phyloP scores from a whole-genome alignment of 768 basidiomycete species.

The Daedaleopsis nitida region DNA sequence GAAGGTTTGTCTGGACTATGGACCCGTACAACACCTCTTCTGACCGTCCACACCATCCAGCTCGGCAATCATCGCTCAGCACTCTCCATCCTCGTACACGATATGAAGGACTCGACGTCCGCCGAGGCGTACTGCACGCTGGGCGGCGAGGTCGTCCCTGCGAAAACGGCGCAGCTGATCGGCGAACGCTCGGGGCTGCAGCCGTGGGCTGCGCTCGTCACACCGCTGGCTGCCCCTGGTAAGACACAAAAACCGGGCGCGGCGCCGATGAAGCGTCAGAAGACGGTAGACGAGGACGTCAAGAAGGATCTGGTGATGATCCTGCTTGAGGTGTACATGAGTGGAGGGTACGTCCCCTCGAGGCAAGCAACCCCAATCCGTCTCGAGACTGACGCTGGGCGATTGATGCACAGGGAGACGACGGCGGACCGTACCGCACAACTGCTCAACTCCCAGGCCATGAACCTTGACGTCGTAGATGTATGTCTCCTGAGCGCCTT shows the following conservation, averaged over 20 bases:
- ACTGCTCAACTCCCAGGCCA: constrained; percentile 78
- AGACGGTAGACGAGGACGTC: constrained; percentile 46
- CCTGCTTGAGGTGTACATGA: constrained; percentile 82
- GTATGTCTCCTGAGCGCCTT: constrained; percentile 50
- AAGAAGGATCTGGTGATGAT: constrained; percentile 66
- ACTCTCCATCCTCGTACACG: constrained; percentile 65
- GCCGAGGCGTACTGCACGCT: constrained; percentile 88
- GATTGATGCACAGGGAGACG: constrained; percentile 41
- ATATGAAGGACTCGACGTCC: constrained; percentile 70
- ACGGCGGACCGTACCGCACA: constrained; percentile 62
- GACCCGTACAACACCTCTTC: constrained; percentile 4
- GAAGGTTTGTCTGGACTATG: constrained; percentile 49
- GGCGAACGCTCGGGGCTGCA: constrained; percentile 52
- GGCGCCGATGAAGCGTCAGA: constrained; percentile 31
- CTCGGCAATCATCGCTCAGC: constrained; percentile 62
- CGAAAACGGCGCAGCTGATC: constrained; percentile 53
- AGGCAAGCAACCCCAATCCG: neutral
- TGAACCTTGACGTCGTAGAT: constrained; percentile 75
- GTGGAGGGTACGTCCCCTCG: constrained; percentile 58
- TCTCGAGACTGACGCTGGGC: neutral
- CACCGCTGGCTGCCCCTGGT: constrained; percentile 32
- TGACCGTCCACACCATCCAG: constrained; percentile 31
- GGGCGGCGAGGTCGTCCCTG: constrained; percentile 72
- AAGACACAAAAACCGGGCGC: constrained; percentile 29
- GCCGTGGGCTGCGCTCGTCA: constrained; percentile 56